Evolutionary conservation across 805 yeast genomes (phyloP).

Genomic region (Kuraishia molischiana): DNA sequence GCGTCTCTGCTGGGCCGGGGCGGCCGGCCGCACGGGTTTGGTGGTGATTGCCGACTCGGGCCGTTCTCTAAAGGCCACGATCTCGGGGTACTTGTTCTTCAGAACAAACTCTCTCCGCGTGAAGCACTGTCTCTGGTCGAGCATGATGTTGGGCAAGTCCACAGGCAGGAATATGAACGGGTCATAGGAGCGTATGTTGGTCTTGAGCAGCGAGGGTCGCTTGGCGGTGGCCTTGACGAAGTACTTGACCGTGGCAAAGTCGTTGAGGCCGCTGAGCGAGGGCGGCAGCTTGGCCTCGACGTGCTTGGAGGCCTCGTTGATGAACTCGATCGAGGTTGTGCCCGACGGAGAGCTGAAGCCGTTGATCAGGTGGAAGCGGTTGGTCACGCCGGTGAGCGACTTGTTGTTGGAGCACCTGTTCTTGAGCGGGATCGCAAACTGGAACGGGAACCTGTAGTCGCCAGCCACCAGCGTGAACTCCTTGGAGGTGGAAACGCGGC

Average conservation of each 20-base stretch:
- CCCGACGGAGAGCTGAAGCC: conserved; percentile 1
- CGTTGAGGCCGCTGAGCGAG: conserved; percentile 13
- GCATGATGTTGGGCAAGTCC: conserved; percentile 18
- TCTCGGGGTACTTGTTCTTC: conserved; percentile 30
- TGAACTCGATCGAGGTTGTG: neutral
- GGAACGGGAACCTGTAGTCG: conserved; percentile 37
- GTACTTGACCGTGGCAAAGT: conserved; percentile 33
- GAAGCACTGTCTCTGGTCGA: conserved; percentile 30
- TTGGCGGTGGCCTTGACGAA: conserved; percentile 55
- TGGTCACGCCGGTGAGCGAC: conserved; percentile 4
- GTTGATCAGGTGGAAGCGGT: conserved; percentile 4
- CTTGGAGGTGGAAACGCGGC: conserved; percentile 29
- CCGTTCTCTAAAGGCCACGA: conserved; percentile 26
- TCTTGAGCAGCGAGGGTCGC: conserved; percentile 31
- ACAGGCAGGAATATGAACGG: conserved; percentile 49
- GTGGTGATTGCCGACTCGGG: conserved; percentile 10
- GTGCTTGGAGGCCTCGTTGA: conserved; percentile 14
- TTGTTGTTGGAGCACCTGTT: conserved; percentile 22
- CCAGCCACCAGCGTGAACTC: conserved; percentile 42
- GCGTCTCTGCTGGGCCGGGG: conserved; percentile 8
- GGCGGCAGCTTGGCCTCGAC: conserved; percentile 14
- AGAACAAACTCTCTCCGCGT: conserved; percentile 31
- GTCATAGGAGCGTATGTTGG: conserved; percentile 33
- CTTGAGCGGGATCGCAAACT: conserved; percentile 31
- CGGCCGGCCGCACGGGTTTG: conserved; percentile 7